Evolutionary conservation across 2,329 filamentous ascomycete genomes (phyloP).

Genomic region (Aspergillus candidus): DNA sequence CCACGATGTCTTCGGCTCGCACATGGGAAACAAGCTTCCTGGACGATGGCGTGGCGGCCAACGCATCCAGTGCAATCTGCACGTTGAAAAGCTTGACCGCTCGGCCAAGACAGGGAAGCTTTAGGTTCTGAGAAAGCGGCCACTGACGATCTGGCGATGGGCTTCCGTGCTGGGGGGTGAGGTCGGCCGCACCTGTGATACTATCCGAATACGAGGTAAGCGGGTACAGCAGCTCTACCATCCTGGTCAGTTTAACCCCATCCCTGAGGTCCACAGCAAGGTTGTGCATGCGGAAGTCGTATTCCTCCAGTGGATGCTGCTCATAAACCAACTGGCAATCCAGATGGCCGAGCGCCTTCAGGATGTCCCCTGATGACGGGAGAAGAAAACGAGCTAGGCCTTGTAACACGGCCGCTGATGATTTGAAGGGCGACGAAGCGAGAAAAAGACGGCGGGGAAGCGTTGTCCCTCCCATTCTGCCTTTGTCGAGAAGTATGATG

Average conservation of each 20-base stretch:
- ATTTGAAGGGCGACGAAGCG: conserved; percentile 48
- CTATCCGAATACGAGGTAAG: conserved; percentile 22
- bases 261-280: conserved; percentile 58
- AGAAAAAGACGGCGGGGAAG: conserved; percentile 46
- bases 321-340: conserved; percentile 50
- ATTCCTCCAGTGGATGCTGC: conserved; percentile 55
- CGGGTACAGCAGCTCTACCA: conserved; percentile 53
- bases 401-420: conserved; percentile 49
- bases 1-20: conserved; percentile 54
- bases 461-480: conserved; percentile 35
- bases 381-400: conserved; percentile 49
- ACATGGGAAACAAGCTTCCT: conserved; percentile 40
- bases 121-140: conserved; percentile 53
- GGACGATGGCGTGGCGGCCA: conserved; percentile 41
- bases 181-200: too few relatives aligned
- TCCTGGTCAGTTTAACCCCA: conserved; percentile 53
- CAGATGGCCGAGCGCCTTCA: conserved; percentile 50
- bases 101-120: conserved; percentile 51
- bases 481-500: conserved; percentile 53
- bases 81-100: conserved; percentile 56
- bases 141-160: conserved; percentile 23
- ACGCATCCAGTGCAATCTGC: conserved; percentile 50
- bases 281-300: conserved; percentile 52
- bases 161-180: too few relatives aligned
- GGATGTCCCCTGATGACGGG: conserved; percentile 54